Evolutionary conservation across 805 yeast species (phyloP), one percentile per base, ranked within the genome.

Genomic region (Barnettozyma pratensis): DNA sequence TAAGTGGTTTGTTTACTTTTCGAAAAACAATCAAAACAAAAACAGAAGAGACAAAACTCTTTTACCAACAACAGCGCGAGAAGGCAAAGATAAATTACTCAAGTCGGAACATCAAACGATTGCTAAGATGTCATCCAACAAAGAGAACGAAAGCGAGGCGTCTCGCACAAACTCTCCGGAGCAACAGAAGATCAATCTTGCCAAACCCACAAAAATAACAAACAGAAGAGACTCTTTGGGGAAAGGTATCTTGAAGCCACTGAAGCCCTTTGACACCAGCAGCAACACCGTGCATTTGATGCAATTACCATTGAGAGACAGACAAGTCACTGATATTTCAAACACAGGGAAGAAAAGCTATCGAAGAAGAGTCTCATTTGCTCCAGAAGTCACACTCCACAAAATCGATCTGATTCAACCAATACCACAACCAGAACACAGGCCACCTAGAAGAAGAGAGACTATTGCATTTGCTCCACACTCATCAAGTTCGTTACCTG

Each of bases 341-440:
- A 45, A 39, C 4, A 31, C 57, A 5, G 52, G 48, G 2, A 54
- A 56, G 42, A 50, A 51, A 7, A 48, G 54, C 32, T 55, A 56
- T 39, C 55, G 56, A 46, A 49, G 65, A 46, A 53, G 65, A 25
- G 65, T 62, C 2, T 62, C 65, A 1, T 62, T 62, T 41, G 63
- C 63, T 10, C 65, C 64, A 35, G 64, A 62, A 27, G 65, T 59
- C 3, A 60, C 65, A 2, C 42, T 62, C n/a, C 65, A 60, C 51
- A 62, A 59, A 39, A 54, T 60, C 32, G 62, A 59, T 10, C 46
- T 55, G 28, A 48, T 54, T 8, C 56, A 60, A 3, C 52, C 45
- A 31, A 30, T 44, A 8, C 41, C 28, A 4, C 47, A 51, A 2
- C 55, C 56, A 5, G 54, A 57, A 38, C 44, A 35, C 7, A 52